Base-by-base conservation (phyloP, 2,329 filamentous ascomycete species). In the Didymella exigua region DNA sequence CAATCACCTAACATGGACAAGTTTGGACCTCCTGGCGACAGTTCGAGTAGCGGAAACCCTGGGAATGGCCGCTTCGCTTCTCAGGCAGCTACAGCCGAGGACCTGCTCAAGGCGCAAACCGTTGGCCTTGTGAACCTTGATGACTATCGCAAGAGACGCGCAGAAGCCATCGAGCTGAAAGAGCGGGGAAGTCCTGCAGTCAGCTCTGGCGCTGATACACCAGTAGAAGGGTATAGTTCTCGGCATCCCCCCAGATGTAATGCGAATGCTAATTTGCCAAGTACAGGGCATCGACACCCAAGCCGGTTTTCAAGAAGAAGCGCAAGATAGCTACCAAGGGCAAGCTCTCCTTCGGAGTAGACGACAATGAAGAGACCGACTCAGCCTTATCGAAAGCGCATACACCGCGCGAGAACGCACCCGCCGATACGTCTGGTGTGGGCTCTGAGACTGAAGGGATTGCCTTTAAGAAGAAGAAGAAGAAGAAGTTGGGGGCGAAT, bases 71-170 rank as follows among this genome's bases (percentile, higher is more conserved):
- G 89, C 58, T 96, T 96, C 76, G 88, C 87, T 1, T 82, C 88
- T 36, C 89, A 93, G 70, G 88, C 87, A 60, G 82, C 88, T 63
- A 89, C 89, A 1, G 89, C 90, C 1, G 86, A 93, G 74, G 88
- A 96, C 70, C 82, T 91, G 13, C 82, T 96, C 42, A 93, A 93
- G 56, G 90, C 86, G 49, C 87, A 91, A 69, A 96, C 91, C 0
- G 92, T 97, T 62, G 95, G 95, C 34, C 87, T 99, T 2, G 93
- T 98, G 48, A 86, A 90, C 54, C 87, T 97, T 37, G 91, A 90
- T 62, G 95, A 98, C 73, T 98, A 96, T 75, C 91, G 93, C 76
- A 98, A 99, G 79, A 88, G 95, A 56, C 91, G 93, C 75, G 93
- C 92, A 65, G 91, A 97, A 76, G 91, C 93, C n/a, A 81, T 96